A percentile compares a stretch with the other conserved stretches of the same genome.
Conservation (phyloP, 2,329 filamentous ascomycete genomes). For the Alternaria gaisen region DNA sequence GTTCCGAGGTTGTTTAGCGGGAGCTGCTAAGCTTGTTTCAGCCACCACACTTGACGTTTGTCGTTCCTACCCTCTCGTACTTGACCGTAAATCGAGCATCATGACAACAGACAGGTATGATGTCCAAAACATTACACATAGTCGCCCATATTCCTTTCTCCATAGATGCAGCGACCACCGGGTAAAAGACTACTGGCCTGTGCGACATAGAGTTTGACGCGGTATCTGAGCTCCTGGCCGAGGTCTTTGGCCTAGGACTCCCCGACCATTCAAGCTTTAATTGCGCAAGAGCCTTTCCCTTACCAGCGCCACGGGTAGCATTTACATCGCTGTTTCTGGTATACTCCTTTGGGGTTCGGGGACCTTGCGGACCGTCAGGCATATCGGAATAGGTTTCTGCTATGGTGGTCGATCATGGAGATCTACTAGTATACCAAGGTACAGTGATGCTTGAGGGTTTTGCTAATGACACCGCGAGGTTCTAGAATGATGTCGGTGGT, state of each 20-base stretch:
- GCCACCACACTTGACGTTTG: not conserved
- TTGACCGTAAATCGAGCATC: not conserved
- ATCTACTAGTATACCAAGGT: not conserved
- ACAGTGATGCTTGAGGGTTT: not conserved
- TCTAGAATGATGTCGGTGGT: not conserved
- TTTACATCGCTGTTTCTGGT: slow-evolving; percentile 3
- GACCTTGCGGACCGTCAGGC: not conserved
- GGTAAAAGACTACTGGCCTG: not conserved
- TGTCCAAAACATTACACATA: not conserved
- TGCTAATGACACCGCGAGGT: not conserved
- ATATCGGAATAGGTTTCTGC: slow-evolving; percentile 1
- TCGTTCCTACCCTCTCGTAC: not conserved
- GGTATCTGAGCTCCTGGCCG: not conserved
- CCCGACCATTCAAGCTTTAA: slow-evolving; percentile 3
- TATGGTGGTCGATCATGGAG: not conserved
- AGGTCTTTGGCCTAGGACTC: slow-evolving; percentile 5
- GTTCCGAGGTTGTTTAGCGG: not conserved
- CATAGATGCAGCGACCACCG: not conserved
- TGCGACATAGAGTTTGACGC: not conserved
- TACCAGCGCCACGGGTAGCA: not conserved
- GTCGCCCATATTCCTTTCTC: not conserved
- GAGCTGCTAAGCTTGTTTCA: slow-evolving; percentile 3
- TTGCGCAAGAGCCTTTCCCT: slow-evolving; percentile 2
- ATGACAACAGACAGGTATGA: not conserved
- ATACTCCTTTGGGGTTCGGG: not conserved